Conservation (phyloP, 306 rosid genomes). For the Quercus robur region DNA sequence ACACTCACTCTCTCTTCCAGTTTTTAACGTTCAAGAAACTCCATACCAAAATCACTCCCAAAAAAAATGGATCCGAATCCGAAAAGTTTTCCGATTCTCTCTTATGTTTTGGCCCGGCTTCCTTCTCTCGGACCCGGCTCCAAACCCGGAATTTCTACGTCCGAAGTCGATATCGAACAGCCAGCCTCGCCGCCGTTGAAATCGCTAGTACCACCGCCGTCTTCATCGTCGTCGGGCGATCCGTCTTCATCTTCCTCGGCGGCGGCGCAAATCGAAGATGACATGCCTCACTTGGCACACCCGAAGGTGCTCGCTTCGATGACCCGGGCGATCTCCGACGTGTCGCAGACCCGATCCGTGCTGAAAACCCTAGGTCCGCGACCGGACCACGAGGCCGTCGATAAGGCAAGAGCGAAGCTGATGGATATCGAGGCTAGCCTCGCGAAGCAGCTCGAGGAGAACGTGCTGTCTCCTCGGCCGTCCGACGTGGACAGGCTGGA, state of each 20-base stretch:
- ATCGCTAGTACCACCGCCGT: background rate
- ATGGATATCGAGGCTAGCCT: constrained; percentile 49
- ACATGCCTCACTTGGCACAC: constrained; percentile 63
- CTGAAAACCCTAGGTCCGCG: constrained; percentile 66
- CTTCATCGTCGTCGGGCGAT: background rate
- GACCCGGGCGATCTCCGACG: constrained; percentile 77
- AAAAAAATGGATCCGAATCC: constrained; percentile 80
- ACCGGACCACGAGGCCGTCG: constrained; percentile 82
- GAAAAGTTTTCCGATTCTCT: constrained; percentile 65
- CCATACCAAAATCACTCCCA: background rate
- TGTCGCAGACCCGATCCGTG: constrained; percentile 73
- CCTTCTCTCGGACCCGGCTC: constrained; percentile 38
- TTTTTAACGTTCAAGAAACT: too few relatives aligned
- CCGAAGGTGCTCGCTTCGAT: constrained; percentile 65
- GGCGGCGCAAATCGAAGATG: constrained; percentile 26
- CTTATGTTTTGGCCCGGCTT: constrained; percentile 76
- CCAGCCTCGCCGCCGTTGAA: constrained; percentile 17
- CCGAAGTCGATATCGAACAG: constrained; percentile 46
- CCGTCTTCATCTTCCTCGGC: constrained; percentile 23
- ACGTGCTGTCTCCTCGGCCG: constrained; percentile 60
- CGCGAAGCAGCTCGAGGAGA: constrained; percentile 59
- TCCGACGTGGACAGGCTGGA: constrained; percentile 47
- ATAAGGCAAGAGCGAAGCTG: constrained; percentile 52
- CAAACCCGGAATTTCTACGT: background rate
- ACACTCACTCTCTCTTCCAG: background rate